Evolutionary conservation across 2,329 filamentous ascomycete genomes (phyloP).

Genomic region (Exophiala calicioides): DNA sequence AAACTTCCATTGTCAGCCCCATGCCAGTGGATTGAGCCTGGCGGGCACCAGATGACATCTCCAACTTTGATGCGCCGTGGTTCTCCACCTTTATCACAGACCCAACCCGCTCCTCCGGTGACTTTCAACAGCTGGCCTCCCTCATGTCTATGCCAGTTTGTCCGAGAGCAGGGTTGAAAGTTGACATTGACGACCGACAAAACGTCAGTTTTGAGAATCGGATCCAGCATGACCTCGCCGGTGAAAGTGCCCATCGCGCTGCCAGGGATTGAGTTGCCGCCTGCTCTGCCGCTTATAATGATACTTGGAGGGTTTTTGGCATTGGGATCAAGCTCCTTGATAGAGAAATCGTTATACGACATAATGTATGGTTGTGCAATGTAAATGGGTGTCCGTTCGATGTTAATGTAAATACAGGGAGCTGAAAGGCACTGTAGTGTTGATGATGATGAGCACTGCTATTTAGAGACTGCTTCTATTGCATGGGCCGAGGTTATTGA

Average conservation of each 20-base stretch:
- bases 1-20: conserved; percentile 44
- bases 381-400: no score
- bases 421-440: no score
- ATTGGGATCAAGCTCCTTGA: no score
- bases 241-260: conserved; percentile 28
- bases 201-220: conserved; percentile 32
- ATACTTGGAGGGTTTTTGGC: not conserved
- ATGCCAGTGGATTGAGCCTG: conserved; percentile 48
- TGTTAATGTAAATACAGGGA: no score
- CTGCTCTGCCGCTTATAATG: not conserved
- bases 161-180: conserved; percentile 46
- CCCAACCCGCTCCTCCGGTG: conserved; percentile 42
- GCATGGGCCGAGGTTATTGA: no score
- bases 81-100: conserved; percentile 44
- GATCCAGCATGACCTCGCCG: conserved; percentile 37
- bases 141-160: conserved; percentile 49
- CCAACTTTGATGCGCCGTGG: conserved; percentile 41
- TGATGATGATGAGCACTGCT: no score
- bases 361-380: no score
- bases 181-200: conserved; percentile 41
- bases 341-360: no score
- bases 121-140: conserved; percentile 46
- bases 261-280: not conserved
- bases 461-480: no score
- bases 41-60: conserved; percentile 44